phyloP scores from a whole-genome alignment of 345 rosid species.

The Citrus glauca region DNA sequence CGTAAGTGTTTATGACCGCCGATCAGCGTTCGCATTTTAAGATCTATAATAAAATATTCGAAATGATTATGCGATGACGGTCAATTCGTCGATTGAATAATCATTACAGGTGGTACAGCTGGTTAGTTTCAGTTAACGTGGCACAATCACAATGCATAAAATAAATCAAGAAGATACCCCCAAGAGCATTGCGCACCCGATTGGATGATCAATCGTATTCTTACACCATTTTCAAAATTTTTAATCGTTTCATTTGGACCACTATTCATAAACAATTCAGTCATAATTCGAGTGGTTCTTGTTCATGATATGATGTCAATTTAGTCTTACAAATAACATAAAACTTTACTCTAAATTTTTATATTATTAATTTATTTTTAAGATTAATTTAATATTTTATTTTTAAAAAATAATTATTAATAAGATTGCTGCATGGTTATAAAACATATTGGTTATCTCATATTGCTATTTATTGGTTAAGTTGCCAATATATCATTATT shows the following conservation, averaged over 20 bases:
- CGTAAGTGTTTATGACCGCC: not conserved
- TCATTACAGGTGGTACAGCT: conserved; percentile 9
- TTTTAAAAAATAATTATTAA: too few relatives aligned
- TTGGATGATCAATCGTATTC: not conserved
- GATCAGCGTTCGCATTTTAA: not conserved
- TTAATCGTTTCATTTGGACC: not conserved
- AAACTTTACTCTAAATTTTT: too few relatives aligned
- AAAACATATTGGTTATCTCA: too few relatives aligned
- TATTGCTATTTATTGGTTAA: too few relatives aligned
- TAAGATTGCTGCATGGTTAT: too few relatives aligned
- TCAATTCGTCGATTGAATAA: not conserved
- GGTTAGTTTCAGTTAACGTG: not conserved
- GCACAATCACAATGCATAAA: not conserved
- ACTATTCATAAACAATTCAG: too few relatives aligned
- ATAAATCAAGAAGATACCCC: not conserved
- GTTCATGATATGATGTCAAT: too few relatives aligned
- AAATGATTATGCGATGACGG: not conserved
- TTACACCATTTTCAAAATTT: not conserved
- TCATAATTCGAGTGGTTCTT: too few relatives aligned
- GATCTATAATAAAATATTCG: not conserved
- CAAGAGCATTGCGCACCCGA: not conserved
- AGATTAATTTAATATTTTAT: too few relatives aligned
- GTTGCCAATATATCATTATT: too few relatives aligned
- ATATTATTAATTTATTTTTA: too few relatives aligned
- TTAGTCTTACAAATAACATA: too few relatives aligned